Evolutionary conservation across 805 yeast genomes (phyloP), one percentile per base, ranked within the genome.

Genomic region (Pichia cabralensis): DNA sequence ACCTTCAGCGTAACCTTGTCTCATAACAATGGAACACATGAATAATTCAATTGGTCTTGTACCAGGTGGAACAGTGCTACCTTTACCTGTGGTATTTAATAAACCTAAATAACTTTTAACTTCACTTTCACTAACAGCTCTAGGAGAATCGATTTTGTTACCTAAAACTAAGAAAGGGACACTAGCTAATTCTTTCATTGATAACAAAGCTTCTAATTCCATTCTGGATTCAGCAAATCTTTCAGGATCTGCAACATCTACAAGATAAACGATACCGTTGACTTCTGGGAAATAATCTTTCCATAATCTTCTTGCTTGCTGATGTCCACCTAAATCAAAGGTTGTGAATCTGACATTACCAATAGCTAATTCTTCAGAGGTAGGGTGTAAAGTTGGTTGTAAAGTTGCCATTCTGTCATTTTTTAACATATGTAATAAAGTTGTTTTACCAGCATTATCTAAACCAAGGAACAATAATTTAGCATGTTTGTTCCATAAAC

Each of bases 261-360:
- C 96, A 40, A 92, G 68, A 61, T 82, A 92, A 22, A 92, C 97
- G 47, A 92, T 92, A 37, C 96, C 98, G 60, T 86, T 83, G 32
- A 92, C 99, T 65, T 92, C 99, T 40, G 99, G 99, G 80, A 92
- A 92, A 62, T 92, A 92, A 60, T 92, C 97, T 58, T 88, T 88
- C 99, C 99, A 92, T 56, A 92, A 76, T 65, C 98, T 85, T 66
- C 99, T 88, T 32, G 99, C 97, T 65, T 89, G 96, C 60, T 75
- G 80, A 67, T 92, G 99, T 28, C 99, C 99, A 62, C 99, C 99
- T 49, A 92, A 71, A 61, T 92, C 99, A 52, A 92, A 92, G 20
- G 99, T 92, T 41, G 99, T 92, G 71, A 92, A 92, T 60, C 89
- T 80, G 43, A 89, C 94, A 49, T 82, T 80, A 48, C 97, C 98